A percentile compares a stretch with the other conserved stretches of the same genome.
Conservation (phyloP, 2,329 filamentous ascomycete species). For the Apiospora saccharicola region DNA sequence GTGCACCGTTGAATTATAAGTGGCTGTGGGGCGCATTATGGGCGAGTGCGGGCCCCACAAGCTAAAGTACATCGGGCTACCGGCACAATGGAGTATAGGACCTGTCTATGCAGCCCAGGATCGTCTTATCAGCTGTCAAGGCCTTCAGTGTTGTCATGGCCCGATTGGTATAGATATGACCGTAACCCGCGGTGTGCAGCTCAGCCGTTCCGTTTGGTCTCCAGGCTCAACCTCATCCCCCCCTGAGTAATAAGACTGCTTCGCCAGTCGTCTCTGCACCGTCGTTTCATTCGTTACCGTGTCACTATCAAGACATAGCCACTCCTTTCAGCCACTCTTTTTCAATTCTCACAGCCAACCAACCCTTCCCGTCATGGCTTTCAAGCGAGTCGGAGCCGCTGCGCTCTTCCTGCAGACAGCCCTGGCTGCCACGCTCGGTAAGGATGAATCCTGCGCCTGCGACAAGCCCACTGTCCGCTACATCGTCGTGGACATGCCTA, state of each 20-base stretch:
- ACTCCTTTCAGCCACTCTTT: constrained; percentile 12
- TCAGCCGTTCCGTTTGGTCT: background rate
- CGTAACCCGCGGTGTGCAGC: background rate
- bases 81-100: background rate
- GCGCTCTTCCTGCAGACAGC: constrained; percentile 11
- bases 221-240: background rate
- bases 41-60: background rate
- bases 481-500: constrained; percentile 15
- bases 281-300: background rate
- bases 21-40: background rate
- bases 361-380: background rate
- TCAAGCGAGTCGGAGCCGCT: constrained; percentile 7
- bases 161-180: background rate
- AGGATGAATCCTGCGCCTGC: constrained; percentile 21
- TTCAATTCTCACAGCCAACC: too few relatives aligned
- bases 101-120: background rate
- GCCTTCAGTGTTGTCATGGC: background rate
- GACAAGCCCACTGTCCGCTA: constrained; percentile 19
- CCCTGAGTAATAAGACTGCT: background rate
- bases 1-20: background rate
- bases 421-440: background rate
- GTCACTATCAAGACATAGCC: background rate
- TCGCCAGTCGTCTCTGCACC: background rate
- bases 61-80: background rate
- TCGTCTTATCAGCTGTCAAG: background rate